Conservation (phyloP, 2,329 filamentous ascomycete genomes). For the Fusarium praegraminearum region DNA sequence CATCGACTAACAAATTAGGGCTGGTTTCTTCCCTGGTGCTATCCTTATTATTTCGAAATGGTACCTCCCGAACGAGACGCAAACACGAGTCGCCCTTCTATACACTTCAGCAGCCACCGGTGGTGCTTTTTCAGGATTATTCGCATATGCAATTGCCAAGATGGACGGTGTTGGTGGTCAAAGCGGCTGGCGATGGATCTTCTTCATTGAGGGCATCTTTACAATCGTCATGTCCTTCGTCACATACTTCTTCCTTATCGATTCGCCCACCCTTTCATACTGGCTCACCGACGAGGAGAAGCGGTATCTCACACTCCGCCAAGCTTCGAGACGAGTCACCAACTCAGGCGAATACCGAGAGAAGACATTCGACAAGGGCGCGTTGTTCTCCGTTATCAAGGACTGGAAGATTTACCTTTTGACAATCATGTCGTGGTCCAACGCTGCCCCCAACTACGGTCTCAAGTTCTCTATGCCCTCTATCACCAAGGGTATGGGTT, state of each 20-base stretch:
- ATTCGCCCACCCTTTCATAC: slow-evolving; percentile 30
- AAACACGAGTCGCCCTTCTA: slow-evolving; percentile 48
- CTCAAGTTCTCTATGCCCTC: slow-evolving; percentile 52
- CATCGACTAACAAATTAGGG: slow-evolving; percentile 12
- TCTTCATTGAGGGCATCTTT: slow-evolving; percentile 45
- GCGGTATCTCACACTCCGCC: slow-evolving; percentile 29
- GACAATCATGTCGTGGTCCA: slow-evolving; percentile 56
- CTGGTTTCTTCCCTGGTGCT: slow-evolving; percentile 50
- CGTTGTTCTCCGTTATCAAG: slow-evolving; percentile 24
- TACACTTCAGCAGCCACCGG: slow-evolving; percentile 45
- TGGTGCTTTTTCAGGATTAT: slow-evolving; percentile 43
- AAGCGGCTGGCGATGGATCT: slow-evolving; percentile 45
- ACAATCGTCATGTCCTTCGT: slow-evolving; percentile 54
- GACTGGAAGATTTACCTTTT: slow-evolving; percentile 55
- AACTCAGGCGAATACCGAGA: slow-evolving; percentile 31
- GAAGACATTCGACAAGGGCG: slow-evolving; percentile 23
- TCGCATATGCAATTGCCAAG: slow-evolving; percentile 41
- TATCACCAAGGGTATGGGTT: slow-evolving; percentile 57
- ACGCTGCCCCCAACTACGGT: slow-evolving; percentile 51
- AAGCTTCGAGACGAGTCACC: slow-evolving; percentile 27
- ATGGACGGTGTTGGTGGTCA: slow-evolving; percentile 35
- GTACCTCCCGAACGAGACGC: slow-evolving; percentile 49
- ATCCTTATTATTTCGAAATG: slow-evolving; percentile 49
- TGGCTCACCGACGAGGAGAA: slow-evolving; percentile 42
- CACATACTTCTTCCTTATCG: slow-evolving; percentile 62